phyloP scores from a whole-genome alignment of 352 stramenopile species.

The Pythium grandisporangium region DNA sequence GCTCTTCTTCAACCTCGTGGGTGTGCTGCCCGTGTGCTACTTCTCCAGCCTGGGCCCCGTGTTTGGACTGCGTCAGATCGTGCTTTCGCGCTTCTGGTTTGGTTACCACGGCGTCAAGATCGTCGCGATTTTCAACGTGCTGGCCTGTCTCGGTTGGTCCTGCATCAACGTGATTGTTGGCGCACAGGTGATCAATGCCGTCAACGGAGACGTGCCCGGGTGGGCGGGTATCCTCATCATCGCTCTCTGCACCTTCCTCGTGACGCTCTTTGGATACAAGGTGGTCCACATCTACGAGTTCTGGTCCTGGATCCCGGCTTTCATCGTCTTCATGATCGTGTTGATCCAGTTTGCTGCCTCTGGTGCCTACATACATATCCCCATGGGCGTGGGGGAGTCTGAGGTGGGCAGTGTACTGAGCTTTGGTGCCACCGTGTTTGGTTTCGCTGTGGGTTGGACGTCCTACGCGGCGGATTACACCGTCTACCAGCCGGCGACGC shows the following conservation, averaged over 20 bases:
- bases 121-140: conserved; percentile 33
- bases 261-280: conserved; percentile 43
- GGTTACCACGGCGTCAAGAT: conserved; percentile 32
- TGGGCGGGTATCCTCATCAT: conserved; percentile 42
- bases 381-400: conserved; percentile 22
- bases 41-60: conserved; percentile 31
- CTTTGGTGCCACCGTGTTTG: conserved; percentile 24
- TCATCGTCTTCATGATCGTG: conserved; percentile 39
- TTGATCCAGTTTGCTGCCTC: conserved; percentile 25
- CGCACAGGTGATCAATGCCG: conserved; percentile 32
- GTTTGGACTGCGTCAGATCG: conserved; percentile 38
- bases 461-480: conserved; percentile 36
- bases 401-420: conserved; percentile 24
- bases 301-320: conserved; percentile 34
- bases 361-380: conserved; percentile 32
- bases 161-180: conserved; percentile 40
- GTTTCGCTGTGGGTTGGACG: conserved; percentile 27
- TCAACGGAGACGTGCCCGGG: conserved; percentile 29
- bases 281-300: conserved; percentile 40
- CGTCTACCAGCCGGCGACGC: conserved; percentile 27
- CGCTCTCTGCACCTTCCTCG: conserved; percentile 23
- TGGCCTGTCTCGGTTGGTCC: conserved; percentile 31
- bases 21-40: conserved; percentile 29
- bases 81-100: conserved; percentile 41
- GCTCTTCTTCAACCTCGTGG: conserved; percentile 30